phyloP scores from a whole-genome alignment of 1,139 yeast genomes.

The Ogataea hybrid region DNA sequence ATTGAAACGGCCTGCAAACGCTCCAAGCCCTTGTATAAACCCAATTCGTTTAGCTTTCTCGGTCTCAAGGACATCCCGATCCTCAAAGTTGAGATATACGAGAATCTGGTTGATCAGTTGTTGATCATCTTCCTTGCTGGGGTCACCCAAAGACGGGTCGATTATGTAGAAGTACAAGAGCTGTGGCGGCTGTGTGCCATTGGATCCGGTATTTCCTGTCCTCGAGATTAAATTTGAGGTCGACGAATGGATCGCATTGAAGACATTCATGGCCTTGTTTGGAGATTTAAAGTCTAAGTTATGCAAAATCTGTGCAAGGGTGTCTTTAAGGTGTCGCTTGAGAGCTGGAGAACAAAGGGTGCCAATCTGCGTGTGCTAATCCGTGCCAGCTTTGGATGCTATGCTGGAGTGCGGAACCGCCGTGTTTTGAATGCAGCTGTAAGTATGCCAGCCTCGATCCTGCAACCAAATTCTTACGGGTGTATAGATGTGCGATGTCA shows the following conservation, averaged over 20 bases:
- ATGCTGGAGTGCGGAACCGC: no score
- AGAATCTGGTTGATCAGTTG: slow-evolving; percentile 21
- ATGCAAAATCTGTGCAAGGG: not conserved
- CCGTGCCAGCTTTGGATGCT: no score
- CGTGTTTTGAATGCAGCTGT: no score
- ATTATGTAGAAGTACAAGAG: slow-evolving; percentile 20
- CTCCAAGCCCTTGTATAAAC: slow-evolving; percentile 28
- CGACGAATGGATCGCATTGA: slow-evolving; percentile 19
- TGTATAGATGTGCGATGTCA: not conserved
- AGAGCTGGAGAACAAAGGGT: no score
- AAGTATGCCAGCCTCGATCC: not conserved
- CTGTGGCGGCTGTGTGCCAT: slow-evolving; percentile 13
- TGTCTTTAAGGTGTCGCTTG: not conserved
- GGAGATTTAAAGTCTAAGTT: not conserved
- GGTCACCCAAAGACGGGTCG: slow-evolving; percentile 13
- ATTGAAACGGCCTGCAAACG: slow-evolving; percentile 25
- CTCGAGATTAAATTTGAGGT: slow-evolving; percentile 14
- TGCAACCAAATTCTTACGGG: not conserved
- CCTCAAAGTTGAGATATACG: slow-evolving; percentile 23
- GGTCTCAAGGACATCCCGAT: slow-evolving; percentile 17
- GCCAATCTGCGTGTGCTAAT: no score
- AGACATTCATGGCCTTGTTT: slow-evolving; percentile 16
- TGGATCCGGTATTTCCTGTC: not conserved
- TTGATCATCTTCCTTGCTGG: slow-evolving; percentile 18
- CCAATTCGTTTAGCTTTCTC: slow-evolving; percentile 30